Evolutionary conservation across 805 yeast species (phyloP), one percentile per base, ranked within the genome.

Genomic region (Metschnikowia aberdeeniae): DNA sequence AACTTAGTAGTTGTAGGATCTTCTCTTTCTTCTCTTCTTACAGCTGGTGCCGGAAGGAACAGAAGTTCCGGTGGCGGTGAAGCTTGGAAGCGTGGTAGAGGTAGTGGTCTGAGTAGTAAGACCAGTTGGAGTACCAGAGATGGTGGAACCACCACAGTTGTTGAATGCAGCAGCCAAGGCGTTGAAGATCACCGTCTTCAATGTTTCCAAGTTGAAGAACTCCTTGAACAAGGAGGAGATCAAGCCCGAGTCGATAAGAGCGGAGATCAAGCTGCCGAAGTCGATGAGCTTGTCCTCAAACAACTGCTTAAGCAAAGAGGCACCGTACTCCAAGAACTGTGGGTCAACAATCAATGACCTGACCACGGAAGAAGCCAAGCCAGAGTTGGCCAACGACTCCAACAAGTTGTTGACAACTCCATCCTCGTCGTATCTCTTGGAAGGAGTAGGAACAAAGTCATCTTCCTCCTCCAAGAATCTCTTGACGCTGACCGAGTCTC

Each of bases 111-210:
- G 57, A n/a, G 57, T 52, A 19, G 54, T 49, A 19, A 47, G 46
- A 37, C 57, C 57, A n/a, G 55, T 52, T 31, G 57, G 55, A 5
- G 49, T 37, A 33, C 57, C 54, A 19, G 63, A 51, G 42, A 59
- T 56, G 11, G 65, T 51, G 11, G 62, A 45, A 37, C 61, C 62
- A 19, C 59, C 64, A 63, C 76, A 70, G 38, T 67, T 51, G 47
- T 67, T 66, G 44, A 62, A 59, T 20, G 71, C 72, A 44, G 73
- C 74, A 48, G 71, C 71, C 57, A 70, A 68, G 24, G 75, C 72
- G 44, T 64, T 70, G 51, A 65, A 65, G 41, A 67, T 61, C 44
- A 69, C 66, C n/a, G 70, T 59, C 57, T 66, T 60, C 53, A 70
- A 66, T 14, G 73, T 69, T 13, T 51, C 55, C 34, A 68, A 34